phyloP scores from a whole-genome alignment of 306 rosid genomes.

The Dalbergia cultrata region DNA sequence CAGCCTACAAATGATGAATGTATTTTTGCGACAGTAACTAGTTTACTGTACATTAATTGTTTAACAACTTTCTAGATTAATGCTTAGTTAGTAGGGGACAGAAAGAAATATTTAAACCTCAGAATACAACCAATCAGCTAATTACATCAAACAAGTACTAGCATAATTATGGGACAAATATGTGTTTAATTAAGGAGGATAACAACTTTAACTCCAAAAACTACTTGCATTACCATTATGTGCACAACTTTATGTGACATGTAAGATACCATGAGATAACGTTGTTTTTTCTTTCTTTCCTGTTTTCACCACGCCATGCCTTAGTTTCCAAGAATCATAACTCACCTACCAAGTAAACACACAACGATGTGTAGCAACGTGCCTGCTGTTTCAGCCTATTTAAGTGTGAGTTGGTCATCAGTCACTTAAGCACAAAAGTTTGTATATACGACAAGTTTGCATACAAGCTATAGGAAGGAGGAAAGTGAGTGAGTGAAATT shows the following conservation, averaged over 20 bases:
- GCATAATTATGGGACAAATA: neutral
- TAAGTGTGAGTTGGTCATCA: constrained; percentile 56
- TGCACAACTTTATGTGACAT: constrained; percentile 64
- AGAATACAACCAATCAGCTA: constrained; percentile 44
- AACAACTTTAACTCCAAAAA: constrained; percentile 17
- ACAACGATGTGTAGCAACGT: constrained; percentile 60
- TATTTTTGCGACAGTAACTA: constrained; percentile 1
- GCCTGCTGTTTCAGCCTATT: constrained; percentile 50
- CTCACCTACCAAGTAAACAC: constrained; percentile 73
- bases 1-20: constrained; percentile 6
- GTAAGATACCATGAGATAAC: constrained; percentile 54
- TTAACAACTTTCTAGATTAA: constrained; percentile 33
- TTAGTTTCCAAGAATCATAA: constrained; percentile 54
- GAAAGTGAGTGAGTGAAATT: neutral
- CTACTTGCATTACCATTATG: constrained; percentile 18
- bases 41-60: constrained; percentile 1
- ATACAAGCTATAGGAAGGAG: neutral
- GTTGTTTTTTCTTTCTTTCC: neutral
- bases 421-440: constrained; percentile 13
- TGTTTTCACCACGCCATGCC: constrained; percentile 23
- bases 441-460: constrained; percentile 12
- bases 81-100: constrained; percentile 11
- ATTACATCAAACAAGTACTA: neutral
- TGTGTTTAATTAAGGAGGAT: neutral
- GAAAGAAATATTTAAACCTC: constrained; percentile 39